A percentile compares a stretch with the other conserved stretches of the same genome.
phyloP scores from a whole-genome alignment of 2,329 filamentous ascomycete species.

The Aspergillus unguis region DNA sequence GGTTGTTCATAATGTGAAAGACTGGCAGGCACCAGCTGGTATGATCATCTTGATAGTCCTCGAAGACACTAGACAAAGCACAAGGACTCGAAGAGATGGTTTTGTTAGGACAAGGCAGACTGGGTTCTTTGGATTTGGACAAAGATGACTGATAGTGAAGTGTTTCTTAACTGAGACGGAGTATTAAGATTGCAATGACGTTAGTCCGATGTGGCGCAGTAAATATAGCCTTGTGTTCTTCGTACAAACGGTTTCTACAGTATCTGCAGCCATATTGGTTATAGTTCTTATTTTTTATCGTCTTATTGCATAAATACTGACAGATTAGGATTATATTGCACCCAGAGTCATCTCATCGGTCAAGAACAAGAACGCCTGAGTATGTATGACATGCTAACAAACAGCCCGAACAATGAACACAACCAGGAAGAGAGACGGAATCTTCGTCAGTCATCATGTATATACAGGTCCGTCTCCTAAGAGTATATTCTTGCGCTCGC shows the following conservation, averaged over 20 bases:
- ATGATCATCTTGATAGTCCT: slow-evolving; percentile 4
- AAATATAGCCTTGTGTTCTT: background rate
- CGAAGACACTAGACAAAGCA: background rate
- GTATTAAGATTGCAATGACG: slow-evolving; percentile 7
- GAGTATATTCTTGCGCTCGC: slow-evolving; percentile 24
- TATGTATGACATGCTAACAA: slow-evolving; percentile 12
- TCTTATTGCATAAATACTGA: background rate
- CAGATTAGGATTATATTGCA: slow-evolving; percentile 10
- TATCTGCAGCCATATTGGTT: too few species aligned
- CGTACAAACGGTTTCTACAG: background rate
- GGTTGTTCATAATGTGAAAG: slow-evolving; percentile 5
- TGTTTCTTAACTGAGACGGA: background rate
- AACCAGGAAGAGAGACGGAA: slow-evolving; percentile 8
- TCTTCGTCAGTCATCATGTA: slow-evolving; percentile 14
- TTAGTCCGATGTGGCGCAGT: slow-evolving; percentile 14
- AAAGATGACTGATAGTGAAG: background rate
- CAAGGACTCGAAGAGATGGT: background rate
- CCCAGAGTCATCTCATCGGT: slow-evolving; percentile 4
- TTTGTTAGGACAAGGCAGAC: background rate
- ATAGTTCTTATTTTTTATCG: background rate
- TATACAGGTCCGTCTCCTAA: slow-evolving; percentile 14
- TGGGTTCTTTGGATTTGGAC: background rate
- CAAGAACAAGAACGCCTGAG: slow-evolving; percentile 9
- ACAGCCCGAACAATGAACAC: slow-evolving; percentile 1
- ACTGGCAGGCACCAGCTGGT: slow-evolving; percentile 10